Percentiles rank a stretch among this genome's conserved stretches.
Evolutionary conservation across 2,329 filamentous ascomycete species (phyloP).

Genomic region (Alternaria rosae): DNA sequence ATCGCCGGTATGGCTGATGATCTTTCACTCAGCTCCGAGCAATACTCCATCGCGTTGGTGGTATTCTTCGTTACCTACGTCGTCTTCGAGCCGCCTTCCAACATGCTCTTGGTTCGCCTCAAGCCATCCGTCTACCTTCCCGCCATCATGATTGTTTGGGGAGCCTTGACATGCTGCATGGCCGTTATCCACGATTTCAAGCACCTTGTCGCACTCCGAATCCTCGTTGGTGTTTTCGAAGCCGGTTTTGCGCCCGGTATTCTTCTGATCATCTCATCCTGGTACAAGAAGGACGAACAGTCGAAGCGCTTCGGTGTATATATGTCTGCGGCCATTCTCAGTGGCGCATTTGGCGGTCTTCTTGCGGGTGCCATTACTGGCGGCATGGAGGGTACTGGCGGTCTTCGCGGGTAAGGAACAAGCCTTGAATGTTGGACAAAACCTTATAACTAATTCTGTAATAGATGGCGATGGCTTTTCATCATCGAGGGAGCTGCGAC

Average conservation of each 20-base stretch:
- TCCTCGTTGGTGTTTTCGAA: constrained; percentile 64
- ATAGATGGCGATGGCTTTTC: constrained; percentile 62
- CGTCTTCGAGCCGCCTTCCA: constrained; percentile 62
- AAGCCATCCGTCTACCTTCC: constrained; percentile 60
- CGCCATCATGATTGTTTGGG: constrained; percentile 63
- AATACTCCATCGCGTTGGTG: constrained; percentile 61
- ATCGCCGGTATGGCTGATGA: constrained; percentile 60
- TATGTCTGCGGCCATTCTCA: constrained; percentile 65
- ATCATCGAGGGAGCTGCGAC: constrained; percentile 51
- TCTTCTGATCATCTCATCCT: constrained; percentile 61
- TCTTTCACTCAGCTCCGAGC: constrained; percentile 55
- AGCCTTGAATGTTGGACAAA: background rate
- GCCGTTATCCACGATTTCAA: constrained; percentile 57
- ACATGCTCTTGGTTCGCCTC: constrained; percentile 60
- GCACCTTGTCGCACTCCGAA: constrained; percentile 60
- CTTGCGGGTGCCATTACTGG: constrained; percentile 55
- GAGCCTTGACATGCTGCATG: constrained; percentile 60
- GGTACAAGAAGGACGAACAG: constrained; percentile 59
- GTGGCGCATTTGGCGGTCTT: constrained; percentile 58
- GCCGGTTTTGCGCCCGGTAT: constrained; percentile 64
- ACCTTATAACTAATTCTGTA: background rate
- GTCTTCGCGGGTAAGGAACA: constrained; percentile 47
- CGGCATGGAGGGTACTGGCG: constrained; percentile 55
- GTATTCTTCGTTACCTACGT: constrained; percentile 64
- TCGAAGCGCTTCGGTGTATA: constrained; percentile 65